Base-by-base conservation (phyloP, 2,329 filamentous ascomycete genomes). In the Cordyceps militaris region DNA sequence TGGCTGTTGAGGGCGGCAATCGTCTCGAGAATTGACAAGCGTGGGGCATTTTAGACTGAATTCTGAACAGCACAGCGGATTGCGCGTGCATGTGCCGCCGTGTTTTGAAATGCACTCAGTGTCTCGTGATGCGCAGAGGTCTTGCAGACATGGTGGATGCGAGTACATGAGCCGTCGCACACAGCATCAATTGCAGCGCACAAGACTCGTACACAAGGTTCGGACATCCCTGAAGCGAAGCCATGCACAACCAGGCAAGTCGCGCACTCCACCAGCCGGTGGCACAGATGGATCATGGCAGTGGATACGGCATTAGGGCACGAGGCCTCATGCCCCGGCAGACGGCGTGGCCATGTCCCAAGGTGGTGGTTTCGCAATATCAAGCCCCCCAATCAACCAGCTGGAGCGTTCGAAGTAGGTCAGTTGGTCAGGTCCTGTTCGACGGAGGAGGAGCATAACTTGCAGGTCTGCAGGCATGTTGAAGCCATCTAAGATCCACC, bases 231-330 rank as follows among this genome's bases (percentile, higher is more conserved):
- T 49, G 46, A 44, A 49, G 44, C 19, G 24, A 40, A 42, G 36
- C 40, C 44, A 56, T 56, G 44, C 34, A 42, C 34, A 26, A 38
- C 28, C 30, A 38, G 43, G 19, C 40, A 13, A 21, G 46, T 34
- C 28, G 28, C 44, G 23, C 36, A n/a, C 54, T 50, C 54, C 54
- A 56, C 46, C 36, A 32, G 34, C 24, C 54, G 46, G 54, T 56
- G 54, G 54, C 54, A 56, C 44, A 43, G 26, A 56, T 42, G 54
- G 50, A 53, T 55, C 43, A 59, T 36, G 49, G 34, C 51, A 64
- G 66, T 67, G 66, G 65, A 63, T 62, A 61, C 59, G 61, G 48
- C 59, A 60, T 66, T 68, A 68, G 66, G 66, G 66, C 66, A 68
- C 61, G 64, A 64, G 65, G 66, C 61, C 61, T 61, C 59, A 26